phyloP scores from a whole-genome alignment of 352 stramenopile genomes.

The Pythium myriotylum region DNA sequence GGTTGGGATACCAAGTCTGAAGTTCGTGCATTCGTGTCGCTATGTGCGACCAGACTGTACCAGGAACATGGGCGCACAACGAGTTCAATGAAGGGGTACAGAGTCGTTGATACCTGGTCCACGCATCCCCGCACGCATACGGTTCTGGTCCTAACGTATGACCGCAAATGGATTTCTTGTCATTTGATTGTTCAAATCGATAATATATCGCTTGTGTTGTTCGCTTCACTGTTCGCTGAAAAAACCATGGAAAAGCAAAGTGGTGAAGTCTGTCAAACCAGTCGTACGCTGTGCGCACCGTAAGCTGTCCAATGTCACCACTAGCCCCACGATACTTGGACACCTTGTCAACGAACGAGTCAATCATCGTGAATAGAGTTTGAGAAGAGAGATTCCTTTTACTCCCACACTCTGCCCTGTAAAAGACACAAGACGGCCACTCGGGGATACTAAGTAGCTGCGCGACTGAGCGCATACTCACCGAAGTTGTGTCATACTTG shows the following conservation, averaged over 20 bases:
- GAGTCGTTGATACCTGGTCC: neutral
- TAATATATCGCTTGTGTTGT: constrained; percentile 21
- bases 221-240: neutral
- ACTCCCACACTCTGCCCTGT: constrained; percentile 15
- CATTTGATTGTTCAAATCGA: neutral
- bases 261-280: constrained; percentile 24
- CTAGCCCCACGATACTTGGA: neutral
- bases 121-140: constrained; percentile 7
- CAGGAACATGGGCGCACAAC: constrained; percentile 18
- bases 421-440: constrained; percentile 28
- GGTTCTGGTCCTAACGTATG: neutral
- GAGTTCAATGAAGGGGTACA: neutral
- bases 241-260: constrained; percentile 23
- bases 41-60: constrained; percentile 15
- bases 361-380: constrained; percentile 22
- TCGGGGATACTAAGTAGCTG: constrained; percentile 12
- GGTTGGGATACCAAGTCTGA: constrained; percentile 8
- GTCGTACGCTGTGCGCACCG: constrained; percentile 7
- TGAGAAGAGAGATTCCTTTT: neutral
- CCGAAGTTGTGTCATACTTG: constrained; percentile 38
- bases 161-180: constrained; percentile 1
- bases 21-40: constrained; percentile 1
- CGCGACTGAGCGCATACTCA: constrained; percentile 20
- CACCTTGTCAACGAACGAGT: constrained; percentile 20
- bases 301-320: neutral